Conservation (phyloP, 306 rosid species). For the Rubus parviflorus region DNA sequence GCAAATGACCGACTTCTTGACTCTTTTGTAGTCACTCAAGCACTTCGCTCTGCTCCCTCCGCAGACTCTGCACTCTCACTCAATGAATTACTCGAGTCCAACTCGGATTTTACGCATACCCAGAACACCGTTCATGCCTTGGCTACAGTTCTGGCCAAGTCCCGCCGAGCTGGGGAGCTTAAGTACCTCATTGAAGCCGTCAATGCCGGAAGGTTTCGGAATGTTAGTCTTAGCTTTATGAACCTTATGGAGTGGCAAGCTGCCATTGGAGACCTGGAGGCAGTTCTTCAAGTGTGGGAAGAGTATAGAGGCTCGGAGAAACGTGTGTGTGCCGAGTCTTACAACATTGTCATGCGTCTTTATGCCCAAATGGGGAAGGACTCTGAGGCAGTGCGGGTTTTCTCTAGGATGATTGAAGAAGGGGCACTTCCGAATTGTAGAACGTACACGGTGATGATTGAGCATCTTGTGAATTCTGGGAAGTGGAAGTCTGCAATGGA, state of each 20-base stretch:
- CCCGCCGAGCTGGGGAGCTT: constrained; percentile 43
- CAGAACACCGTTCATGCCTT: constrained; percentile 64
- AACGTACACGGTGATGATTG: constrained; percentile 62
- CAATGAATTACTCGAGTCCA: constrained; percentile 36
- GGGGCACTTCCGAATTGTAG: constrained; percentile 70
- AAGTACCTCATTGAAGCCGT: constrained; percentile 50
- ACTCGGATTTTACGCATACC: constrained; percentile 50
- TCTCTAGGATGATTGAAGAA: constrained; percentile 56
- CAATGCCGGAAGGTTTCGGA: constrained; percentile 41
- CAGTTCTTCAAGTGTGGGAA: constrained; percentile 56
- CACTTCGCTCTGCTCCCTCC: constrained; percentile 70
- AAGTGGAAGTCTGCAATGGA: constrained; percentile 52
- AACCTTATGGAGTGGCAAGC: constrained; percentile 68
- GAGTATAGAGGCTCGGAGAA: constrained; percentile 39
- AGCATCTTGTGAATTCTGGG: constrained; percentile 64
- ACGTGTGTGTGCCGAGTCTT: constrained; percentile 61
- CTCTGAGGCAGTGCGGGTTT: constrained; percentile 50
- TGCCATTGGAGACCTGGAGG: constrained; percentile 54
- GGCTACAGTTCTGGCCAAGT: constrained; percentile 71
- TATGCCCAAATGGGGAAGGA: constrained; percentile 53
- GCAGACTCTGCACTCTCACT: constrained; percentile 66
- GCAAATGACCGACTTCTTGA: constrained; percentile 53
- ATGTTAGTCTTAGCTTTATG: constrained; percentile 56
- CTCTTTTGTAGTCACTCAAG: constrained; percentile 65
- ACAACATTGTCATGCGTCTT: constrained; percentile 63